phyloP scores from a whole-genome alignment of 768 basidiomycete species.

The Mycena indigotica region DNA sequence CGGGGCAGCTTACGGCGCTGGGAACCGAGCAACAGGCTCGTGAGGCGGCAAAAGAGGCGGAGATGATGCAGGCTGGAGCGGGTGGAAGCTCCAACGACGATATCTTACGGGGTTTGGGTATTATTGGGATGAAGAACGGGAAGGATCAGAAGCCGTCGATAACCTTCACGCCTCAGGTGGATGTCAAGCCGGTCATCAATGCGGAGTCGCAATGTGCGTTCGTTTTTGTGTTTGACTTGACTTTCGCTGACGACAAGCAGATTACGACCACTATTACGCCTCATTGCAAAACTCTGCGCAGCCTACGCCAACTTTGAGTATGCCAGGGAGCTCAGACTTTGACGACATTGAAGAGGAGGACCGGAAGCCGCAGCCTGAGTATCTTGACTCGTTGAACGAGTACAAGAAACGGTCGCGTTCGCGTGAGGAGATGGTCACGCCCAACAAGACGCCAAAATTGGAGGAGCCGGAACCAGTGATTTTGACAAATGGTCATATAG shows the following conservation, averaged over 20 bases:
- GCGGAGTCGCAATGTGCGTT: slow-evolving; percentile 69
- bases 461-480: slow-evolving; percentile 27
- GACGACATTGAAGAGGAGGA: slow-evolving; percentile 73
- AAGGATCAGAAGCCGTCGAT: slow-evolving; percentile 27
- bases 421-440: slow-evolving; percentile 46
- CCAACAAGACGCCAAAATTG: slow-evolving; percentile 45
- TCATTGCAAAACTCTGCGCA: slow-evolving; percentile 62
- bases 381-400: slow-evolving; percentile 70
- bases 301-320: slow-evolving; percentile 61
- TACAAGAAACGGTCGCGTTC: slow-evolving; percentile 77
- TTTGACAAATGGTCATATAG: slow-evolving; percentile 26
- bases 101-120: slow-evolving; percentile 68
- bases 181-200: slow-evolving; percentile 44
- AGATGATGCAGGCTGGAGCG: slow-evolving; percentile 26
- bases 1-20: slow-evolving; percentile 86
- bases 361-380: slow-evolving; percentile 63
- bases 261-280: slow-evolving; percentile 84
- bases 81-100: slow-evolving; percentile 64
- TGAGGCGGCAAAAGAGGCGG: slow-evolving; percentile 31
- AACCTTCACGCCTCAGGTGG: slow-evolving; percentile 7
- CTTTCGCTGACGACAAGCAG: slow-evolving; percentile 36
- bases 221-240: not conserved
- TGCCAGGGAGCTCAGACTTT: slow-evolving; percentile 46
- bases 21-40: slow-evolving; percentile 76
- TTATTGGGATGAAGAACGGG: slow-evolving; percentile 40